Conservation (phyloP, 192 early-diverging fungal genomes). For the Backusella psychrophila region DNA sequence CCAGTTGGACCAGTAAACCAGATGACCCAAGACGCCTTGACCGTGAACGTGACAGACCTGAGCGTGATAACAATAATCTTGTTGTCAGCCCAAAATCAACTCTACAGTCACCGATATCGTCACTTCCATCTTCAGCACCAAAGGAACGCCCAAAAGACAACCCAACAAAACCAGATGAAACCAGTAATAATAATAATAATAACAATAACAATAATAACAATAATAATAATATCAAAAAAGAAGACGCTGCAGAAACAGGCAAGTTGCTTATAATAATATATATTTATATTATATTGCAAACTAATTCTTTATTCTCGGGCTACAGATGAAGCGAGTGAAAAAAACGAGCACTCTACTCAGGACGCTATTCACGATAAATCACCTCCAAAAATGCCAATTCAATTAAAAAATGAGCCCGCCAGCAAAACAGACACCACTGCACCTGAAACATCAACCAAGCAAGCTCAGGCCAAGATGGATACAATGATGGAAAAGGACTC, state of each 20-base stretch:
- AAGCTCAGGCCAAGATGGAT: background rate
- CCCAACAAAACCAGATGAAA: background rate
- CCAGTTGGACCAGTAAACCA: constrained; percentile 3
- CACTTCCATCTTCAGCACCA: background rate
- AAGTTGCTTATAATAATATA: background rate
- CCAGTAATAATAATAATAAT: too few relatives aligned
- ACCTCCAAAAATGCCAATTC: background rate
- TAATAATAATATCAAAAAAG: background rate
- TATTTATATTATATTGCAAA: too few relatives aligned
- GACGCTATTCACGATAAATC: background rate
- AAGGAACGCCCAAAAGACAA: background rate
- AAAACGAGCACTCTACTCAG: background rate
- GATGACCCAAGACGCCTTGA: constrained; percentile 3
- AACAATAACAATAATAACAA: too few relatives aligned
- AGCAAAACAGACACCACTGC: background rate
- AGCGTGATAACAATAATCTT: background rate
- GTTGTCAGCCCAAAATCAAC: background rate
- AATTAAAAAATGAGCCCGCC: background rate
- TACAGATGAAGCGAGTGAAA: background rate
- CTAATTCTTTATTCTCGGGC: background rate
- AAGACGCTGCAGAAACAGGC: background rate
- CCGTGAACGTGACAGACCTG: constrained; percentile 9
- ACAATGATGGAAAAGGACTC: background rate
- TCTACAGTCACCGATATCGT: background rate
- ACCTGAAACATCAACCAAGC: background rate